Conservation (phyloP, 495 filamentous ascomycete genomes). For the Talaromyces proteolyticus region DNA sequence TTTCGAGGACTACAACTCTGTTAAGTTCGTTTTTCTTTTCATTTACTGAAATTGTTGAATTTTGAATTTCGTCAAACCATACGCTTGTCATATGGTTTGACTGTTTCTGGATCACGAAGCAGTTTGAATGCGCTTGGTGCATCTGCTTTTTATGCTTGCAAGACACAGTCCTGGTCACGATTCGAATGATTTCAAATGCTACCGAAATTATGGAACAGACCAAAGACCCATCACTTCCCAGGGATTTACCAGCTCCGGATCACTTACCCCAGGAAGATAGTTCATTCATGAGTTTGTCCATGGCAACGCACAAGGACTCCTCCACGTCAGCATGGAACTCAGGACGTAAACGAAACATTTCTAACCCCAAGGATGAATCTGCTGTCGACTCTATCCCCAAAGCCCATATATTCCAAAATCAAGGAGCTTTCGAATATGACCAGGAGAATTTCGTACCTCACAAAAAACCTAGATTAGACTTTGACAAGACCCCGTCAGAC, state of each 20-base stretch:
- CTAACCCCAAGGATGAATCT: neutral
- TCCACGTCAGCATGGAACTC: neutral
- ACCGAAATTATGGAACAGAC: neutral
- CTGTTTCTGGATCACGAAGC: neutral
- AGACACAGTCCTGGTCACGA: neutral
- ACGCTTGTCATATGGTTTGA: neutral
- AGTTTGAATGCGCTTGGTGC: too few species aligned
- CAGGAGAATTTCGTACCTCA: neutral
- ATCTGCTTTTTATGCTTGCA: neutral
- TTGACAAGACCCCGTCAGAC: constrained; percentile 1
- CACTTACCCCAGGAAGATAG: neutral
- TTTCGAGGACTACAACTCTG: neutral
- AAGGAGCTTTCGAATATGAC: neutral
- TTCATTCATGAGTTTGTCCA: neutral
- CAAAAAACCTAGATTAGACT: constrained; percentile 2
- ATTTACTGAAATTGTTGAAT: too few species aligned
- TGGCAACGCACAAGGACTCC: neutral
- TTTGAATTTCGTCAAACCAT: neutral
- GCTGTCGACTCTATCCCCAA: neutral
- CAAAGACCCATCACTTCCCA: neutral
- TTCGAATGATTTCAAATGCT: too few species aligned
- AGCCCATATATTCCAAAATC: neutral
- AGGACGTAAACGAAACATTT: constrained; percentile 7
- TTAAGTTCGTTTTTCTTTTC: neutral
- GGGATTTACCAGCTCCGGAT: neutral